These are phyloP conservation scores for Aspergillus puulaauensis DNA, from an alignment of 2,329 filamentous ascomycete genomes.

Conservation along the genomic window DNA sequence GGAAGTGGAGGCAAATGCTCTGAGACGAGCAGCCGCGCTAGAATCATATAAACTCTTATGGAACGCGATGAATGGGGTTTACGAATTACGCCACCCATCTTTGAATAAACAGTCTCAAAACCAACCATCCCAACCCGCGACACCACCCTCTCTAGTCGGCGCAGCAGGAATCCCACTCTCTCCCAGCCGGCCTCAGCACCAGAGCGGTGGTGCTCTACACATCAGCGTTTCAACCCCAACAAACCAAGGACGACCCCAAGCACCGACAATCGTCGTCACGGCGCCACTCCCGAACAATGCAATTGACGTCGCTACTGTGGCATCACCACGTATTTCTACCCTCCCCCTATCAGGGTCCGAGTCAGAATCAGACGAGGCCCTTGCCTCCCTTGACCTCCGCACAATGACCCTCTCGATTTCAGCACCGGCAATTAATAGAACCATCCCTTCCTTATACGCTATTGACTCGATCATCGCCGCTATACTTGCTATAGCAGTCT, in stretches of 20 bases:
- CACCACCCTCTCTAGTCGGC: constrained; percentile 31
- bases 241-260: constrained; percentile 15
- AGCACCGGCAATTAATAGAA: constrained; percentile 38
- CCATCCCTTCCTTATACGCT: constrained; percentile 47
- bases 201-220: constrained; percentile 36
- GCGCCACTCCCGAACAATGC: constrained; percentile 36
- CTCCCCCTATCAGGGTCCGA: constrained; percentile 40
- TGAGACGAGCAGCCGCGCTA: constrained; percentile 44
- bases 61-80: constrained; percentile 40
- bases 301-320: constrained; percentile 33
- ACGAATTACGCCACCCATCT: constrained; percentile 49
- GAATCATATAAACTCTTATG: constrained; percentile 49
- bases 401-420: constrained; percentile 43
- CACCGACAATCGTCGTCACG: constrained; percentile 40
- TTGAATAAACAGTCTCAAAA: constrained; percentile 27
- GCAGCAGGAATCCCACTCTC: constrained; percentile 36
- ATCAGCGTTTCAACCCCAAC: constrained; percentile 41
- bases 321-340: constrained; percentile 38
- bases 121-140: not conserved
- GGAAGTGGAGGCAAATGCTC: constrained; percentile 44
- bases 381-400: constrained; percentile 45
- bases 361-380: constrained; percentile 37
- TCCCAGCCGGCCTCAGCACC: constrained; percentile 27
- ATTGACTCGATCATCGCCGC: constrained; percentile 49
- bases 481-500: constrained; percentile 45